These are phyloP conservation scores for Neofusicoccum umdonicola DNA, from an alignment of 2,329 filamentous ascomycete species.

Conservation along the genomic window DNA sequence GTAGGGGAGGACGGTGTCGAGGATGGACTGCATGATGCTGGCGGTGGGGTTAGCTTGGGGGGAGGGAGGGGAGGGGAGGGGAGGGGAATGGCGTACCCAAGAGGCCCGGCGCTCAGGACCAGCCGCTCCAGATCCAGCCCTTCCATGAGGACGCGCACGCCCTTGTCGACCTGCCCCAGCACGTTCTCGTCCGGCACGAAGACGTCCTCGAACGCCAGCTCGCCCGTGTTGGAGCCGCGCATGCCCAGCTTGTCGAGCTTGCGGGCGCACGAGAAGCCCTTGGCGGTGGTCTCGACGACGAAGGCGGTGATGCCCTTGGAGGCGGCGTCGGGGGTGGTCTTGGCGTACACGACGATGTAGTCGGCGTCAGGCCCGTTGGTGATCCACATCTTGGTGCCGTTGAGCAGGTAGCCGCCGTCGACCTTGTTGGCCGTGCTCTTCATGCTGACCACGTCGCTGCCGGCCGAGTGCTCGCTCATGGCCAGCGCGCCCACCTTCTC, in stretches of 20 bases:
- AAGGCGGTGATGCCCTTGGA: constrained; percentile 96
- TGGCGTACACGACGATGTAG: constrained; percentile 92
- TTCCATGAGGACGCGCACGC: constrained; percentile 91
- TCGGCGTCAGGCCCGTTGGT: constrained; percentile 97
- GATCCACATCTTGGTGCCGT: constrained; percentile 99
- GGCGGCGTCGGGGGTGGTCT: constrained; percentile 75
- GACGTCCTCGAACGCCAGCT: constrained; percentile 85
- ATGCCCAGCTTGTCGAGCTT: constrained; percentile 99
- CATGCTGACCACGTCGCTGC: constrained; percentile 95
- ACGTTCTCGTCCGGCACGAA: constrained; percentile 83
- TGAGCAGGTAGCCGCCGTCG: constrained; percentile 80
- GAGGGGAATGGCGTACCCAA: constrained; percentile 55
- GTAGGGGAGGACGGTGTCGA: constrained; percentile 86
- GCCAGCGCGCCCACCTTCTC: constrained; percentile 82
- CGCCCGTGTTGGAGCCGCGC: constrained; percentile 94
- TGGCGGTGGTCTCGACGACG: constrained; percentile 69
- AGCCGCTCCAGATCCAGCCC: constrained; percentile 91
- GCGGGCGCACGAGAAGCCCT: constrained; percentile 80
- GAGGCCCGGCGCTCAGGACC: constrained; percentile 83
- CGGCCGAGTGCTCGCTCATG: constrained; percentile 90
- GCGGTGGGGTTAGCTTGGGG: too few relatives aligned
- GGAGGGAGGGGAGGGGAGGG: background rate
- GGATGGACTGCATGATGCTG: constrained; percentile 82
- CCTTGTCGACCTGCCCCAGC: constrained; percentile 74
- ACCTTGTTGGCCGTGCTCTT: constrained; percentile 77